Base-by-base conservation (phyloP, 164 flowering plant genomes). In the Hamamelis virginiana region DNA sequence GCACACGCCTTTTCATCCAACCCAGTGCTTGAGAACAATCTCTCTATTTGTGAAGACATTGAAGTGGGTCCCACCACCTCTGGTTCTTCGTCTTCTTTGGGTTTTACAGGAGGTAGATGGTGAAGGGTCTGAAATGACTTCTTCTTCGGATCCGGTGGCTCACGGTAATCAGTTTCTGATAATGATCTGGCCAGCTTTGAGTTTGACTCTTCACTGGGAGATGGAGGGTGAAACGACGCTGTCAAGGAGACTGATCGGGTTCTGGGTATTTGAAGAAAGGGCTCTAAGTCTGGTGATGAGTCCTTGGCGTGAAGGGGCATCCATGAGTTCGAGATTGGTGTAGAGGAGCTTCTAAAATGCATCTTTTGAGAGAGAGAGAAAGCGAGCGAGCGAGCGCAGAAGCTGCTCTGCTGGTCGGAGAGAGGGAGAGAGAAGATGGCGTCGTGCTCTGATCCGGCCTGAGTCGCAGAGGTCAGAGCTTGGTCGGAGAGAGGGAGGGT, bases 311-410 rank as follows among this genome's bases (percentile, higher is more conserved):
- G 65, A n/a, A n/a, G n/a, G n/a, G 62, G 76, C 0, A 73, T 47
- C 81, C 76, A 78, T 56, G 81, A 78, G 25, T 69, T 71, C 41
- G 63, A 21, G 12, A 76, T 68, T 28, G 81, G 85, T 1, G 85
- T 60, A 1, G 87, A 82, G 0, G 78, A 75, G 73, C 80, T 82
- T 53, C 85, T 76, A 12, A 84, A 66, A 38, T 79, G 66, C 84
- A 83, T 83, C 41, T n/a, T n/a, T n/a, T n/a, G n/a, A n/a, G n/a
- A n/a, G n/a, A n/a, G n/a, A n/a, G n/a, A n/a, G n/a, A n/a, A n/a
- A n/a, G n/a, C n/a, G n/a, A n/a, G n/a, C n/a, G n/a, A n/a, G n/a
- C n/a, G n/a, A n/a, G n/a, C n/a, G n/a, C n/a, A n/a, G n/a, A n/a
- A n/a, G n/a, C n/a, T n/a, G n/a, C n/a, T n/a, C n/a, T n/a, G n/a